These are phyloP conservation scores for Ichthyophthirius multifiliis DNA, from an alignment of 169 alveolate genomes.

Conservation along the genomic window DNA sequence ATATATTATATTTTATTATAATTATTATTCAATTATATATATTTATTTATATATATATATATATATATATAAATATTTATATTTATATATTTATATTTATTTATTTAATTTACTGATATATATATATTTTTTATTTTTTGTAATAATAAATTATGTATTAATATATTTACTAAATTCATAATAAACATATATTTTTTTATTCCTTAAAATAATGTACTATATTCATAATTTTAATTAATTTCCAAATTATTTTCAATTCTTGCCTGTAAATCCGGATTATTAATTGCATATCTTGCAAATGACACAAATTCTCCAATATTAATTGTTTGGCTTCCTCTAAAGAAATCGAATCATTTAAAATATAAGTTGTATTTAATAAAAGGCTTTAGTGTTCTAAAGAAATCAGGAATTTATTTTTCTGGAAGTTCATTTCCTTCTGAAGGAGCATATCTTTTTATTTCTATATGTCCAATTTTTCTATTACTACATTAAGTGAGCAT, in stretches of 20 bases:
- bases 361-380: neutral
- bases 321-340: neutral
- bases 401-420: neutral
- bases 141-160: no score
- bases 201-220: no score
- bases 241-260: slow-evolving; percentile 23
- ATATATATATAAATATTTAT: no score
- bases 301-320: slow-evolving; percentile 14
- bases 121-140: no score
- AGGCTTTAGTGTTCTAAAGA: neutral
- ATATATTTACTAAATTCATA: no score
- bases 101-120: no score
- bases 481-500: slow-evolving; percentile 13
- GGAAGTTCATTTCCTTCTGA: neutral
- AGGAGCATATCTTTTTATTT: slow-evolving; percentile 6
- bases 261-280: slow-evolving; percentile 11
- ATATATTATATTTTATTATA: no score
- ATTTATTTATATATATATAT: no score
- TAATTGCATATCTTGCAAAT: neutral
- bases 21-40: no score
- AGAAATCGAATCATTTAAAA: neutral
- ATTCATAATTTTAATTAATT: no score
- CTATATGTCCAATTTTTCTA: slow-evolving; percentile 23
- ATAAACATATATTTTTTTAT: no score
- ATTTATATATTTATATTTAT: no score